Conservation (phyloP, 2,329 filamentous ascomycete genomes). For the Aspergillus calidoustus region DNA sequence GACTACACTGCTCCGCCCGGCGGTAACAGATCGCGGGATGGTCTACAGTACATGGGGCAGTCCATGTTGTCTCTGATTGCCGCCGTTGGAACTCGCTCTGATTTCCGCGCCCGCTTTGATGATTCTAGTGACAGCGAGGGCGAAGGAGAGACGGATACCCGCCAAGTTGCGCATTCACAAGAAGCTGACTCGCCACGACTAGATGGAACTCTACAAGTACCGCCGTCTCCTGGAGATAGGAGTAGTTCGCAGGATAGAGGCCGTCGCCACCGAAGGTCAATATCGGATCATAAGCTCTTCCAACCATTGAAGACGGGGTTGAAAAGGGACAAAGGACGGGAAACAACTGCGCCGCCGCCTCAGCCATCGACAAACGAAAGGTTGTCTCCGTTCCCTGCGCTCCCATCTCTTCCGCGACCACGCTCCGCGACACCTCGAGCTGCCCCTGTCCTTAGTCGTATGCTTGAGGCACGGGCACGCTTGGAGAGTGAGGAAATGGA, state of each 20-base stretch:
- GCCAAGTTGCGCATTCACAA: constrained; percentile 15
- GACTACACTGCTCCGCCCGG: constrained; percentile 63
- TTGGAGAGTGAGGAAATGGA: constrained; percentile 45
- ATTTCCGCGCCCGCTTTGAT: constrained; percentile 82
- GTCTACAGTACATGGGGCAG: constrained; percentile 79
- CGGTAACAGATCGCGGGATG: constrained; percentile 40
- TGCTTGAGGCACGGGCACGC: constrained; percentile 72
- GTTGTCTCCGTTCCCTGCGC: constrained; percentile 23
- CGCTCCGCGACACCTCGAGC: constrained; percentile 54
- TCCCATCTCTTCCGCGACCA: constrained; percentile 31
- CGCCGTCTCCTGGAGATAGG: constrained; percentile 7
- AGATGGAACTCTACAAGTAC: constrained; percentile 2
- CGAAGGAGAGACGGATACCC: constrained; percentile 57
- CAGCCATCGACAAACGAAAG: constrained; percentile 24
- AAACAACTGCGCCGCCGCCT: constrained; percentile 26
- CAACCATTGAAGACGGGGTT: constrained; percentile 66
- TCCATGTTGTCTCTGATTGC: constrained; percentile 93
- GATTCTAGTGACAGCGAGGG: constrained; percentile 80
- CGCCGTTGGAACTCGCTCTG: constrained; percentile 78
- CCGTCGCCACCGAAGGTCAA: constrained; percentile 60
- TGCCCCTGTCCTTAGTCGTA: constrained; percentile 76
- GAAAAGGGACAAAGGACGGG: constrained; percentile 28
- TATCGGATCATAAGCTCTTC: constrained; percentile 64
- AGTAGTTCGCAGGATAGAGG: constrained; percentile 38
- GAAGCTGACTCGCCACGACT: constrained; percentile 8